These are phyloP conservation scores for Scedosporium minutisporum DNA, from an alignment of 2,329 filamentous ascomycete species.

Conservation along the genomic window DNA sequence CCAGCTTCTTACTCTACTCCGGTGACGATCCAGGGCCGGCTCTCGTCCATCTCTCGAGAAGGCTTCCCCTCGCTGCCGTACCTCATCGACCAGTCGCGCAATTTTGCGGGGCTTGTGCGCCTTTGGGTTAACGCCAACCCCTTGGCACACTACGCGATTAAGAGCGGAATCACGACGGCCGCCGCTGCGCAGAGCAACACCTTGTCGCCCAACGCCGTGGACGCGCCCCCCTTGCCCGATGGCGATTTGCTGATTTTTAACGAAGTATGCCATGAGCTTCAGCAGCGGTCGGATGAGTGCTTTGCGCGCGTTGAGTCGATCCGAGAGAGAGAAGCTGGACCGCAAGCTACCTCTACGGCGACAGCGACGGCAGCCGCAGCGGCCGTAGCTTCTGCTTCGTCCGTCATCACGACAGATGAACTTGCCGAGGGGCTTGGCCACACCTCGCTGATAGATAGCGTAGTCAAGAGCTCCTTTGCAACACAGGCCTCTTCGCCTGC, in stretches of 20 bases:
- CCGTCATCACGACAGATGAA: background rate
- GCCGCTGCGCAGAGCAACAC: background rate
- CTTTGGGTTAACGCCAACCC: constrained; percentile 59
- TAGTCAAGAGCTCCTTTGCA: background rate
- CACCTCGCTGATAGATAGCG: background rate
- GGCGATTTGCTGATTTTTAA: constrained; percentile 46
- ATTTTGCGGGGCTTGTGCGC: constrained; percentile 73
- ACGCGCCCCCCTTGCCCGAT: constrained; percentile 23
- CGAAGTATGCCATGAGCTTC: constrained; percentile 37
- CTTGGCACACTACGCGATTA: constrained; percentile 9
- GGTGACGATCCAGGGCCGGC: constrained; percentile 74
- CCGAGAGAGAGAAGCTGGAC: constrained; percentile 26
- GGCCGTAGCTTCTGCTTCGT: background rate
- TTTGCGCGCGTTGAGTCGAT: constrained; percentile 37
- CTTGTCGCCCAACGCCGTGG: constrained; percentile 13
- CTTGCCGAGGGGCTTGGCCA: background rate
- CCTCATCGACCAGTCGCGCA: constrained; percentile 79
- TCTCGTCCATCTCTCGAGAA: constrained; percentile 73
- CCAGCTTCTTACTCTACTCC: constrained; percentile 88
- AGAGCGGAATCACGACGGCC: background rate
- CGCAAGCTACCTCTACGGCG: constrained; percentile 25
- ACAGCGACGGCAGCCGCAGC: constrained; percentile 19
- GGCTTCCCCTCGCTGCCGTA: constrained; percentile 91
- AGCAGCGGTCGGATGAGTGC: constrained; percentile 41
- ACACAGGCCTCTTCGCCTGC: background rate